Evolutionary conservation across 2,329 filamentous ascomycete genomes (phyloP).

Genomic region (Penicillium oxalicum): DNA sequence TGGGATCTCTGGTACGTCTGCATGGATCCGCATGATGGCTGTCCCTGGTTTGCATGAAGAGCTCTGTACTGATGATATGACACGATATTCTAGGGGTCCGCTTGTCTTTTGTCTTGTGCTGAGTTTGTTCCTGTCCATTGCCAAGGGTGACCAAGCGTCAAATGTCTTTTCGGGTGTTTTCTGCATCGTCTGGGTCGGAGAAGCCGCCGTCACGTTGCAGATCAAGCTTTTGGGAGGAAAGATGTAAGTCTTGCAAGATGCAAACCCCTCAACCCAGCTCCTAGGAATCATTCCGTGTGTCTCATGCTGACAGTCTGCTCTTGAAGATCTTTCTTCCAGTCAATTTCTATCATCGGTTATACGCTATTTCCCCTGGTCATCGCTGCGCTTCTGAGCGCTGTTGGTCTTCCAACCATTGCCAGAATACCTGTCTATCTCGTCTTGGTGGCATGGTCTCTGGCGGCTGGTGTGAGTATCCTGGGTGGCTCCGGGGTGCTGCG

Average conservation of each 20-base stretch:
- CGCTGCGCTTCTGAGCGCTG: constrained; percentile 78
- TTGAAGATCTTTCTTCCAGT: constrained; percentile 88
- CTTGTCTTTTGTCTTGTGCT: constrained; percentile 88
- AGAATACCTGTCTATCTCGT: constrained; percentile 87
- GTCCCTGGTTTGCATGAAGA: no score
- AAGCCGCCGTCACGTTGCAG: constrained; percentile 94
- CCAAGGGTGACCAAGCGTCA: constrained; percentile 72
- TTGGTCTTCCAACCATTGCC: constrained; percentile 71
- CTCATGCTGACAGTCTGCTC: constrained; percentile 11
- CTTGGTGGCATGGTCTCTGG: constrained; percentile 85
- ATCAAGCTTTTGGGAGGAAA: constrained; percentile 94
- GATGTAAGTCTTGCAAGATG: constrained; percentile 61
- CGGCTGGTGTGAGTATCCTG: constrained; percentile 90
- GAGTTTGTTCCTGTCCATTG: constrained; percentile 80
- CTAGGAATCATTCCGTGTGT: not conserved
- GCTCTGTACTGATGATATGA: no score
- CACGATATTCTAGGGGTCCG: constrained; percentile 58
- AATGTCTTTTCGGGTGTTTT: constrained; percentile 94
- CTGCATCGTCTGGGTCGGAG: constrained; percentile 92
- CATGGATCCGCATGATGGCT: not conserved
- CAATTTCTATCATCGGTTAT: constrained; percentile 96
- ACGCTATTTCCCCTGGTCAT: constrained; percentile 96
- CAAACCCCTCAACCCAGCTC: not conserved
- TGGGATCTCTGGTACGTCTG: constrained; percentile 80
- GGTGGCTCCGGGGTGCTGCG: constrained; percentile 93